Conservation (phyloP, 495 filamentous ascomycete genomes). For the Cercophora scortea region DNA sequence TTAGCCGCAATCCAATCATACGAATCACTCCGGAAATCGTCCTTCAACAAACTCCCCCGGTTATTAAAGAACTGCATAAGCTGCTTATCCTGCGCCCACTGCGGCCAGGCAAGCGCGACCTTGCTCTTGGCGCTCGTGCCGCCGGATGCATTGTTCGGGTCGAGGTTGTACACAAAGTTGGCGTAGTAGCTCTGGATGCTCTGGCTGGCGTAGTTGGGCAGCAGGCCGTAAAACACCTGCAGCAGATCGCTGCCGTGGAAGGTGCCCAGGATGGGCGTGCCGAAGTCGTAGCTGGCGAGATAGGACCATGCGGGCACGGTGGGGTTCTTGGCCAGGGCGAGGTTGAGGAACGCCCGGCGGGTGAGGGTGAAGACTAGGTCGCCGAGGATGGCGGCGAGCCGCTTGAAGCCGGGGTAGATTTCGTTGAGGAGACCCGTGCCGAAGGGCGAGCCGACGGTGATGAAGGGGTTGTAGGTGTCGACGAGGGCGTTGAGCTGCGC, state of each 20-base stretch:
- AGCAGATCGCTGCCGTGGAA: conserved; percentile 63
- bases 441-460: conserved; percentile 55
- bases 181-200: conserved; percentile 56
- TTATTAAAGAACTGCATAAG: conserved; percentile 51
- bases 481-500: conserved; percentile 45
- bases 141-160: conserved; percentile 50
- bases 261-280: conserved; percentile 62
- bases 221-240: conserved; percentile 56
- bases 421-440: conserved; percentile 54
- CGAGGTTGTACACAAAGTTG: conserved; percentile 55
- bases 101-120: conserved; percentile 48
- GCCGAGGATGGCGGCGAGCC: conserved; percentile 66
- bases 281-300: conserved; percentile 57
- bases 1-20: conserved; percentile 43
- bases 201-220: conserved; percentile 52
- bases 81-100: conserved; percentile 44
- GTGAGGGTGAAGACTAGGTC: conserved; percentile 60
- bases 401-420: conserved; percentile 68
- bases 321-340: conserved; percentile 34
- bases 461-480: conserved; percentile 43
- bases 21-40: conserved; percentile 49
- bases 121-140: conserved; percentile 21
- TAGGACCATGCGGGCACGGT: conserved; percentile 63
- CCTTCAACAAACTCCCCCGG: conserved; percentile 36
- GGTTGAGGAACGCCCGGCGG: conserved; percentile 48